Base-by-base conservation (phyloP, 495 filamentous ascomycete species). In the Penicillium pulvis region DNA sequence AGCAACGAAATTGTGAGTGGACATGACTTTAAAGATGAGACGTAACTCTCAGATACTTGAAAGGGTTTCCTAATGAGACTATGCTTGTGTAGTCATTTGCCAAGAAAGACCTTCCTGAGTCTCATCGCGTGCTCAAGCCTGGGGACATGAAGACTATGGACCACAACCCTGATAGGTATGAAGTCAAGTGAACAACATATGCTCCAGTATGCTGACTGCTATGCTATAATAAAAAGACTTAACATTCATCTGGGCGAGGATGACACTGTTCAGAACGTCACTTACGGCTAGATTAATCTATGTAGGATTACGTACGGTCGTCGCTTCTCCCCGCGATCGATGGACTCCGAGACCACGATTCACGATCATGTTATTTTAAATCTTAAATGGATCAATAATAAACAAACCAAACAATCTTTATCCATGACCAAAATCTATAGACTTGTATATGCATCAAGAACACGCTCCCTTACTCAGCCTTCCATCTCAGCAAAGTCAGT, bases 241-340 rank as follows among this genome's bases (percentile, higher is more conserved):
- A 93, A 92, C 60, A 76, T 93, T 30, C 86, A 92, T 66, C 68
- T 92, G 24, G 83, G 81, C 47, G 83, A 89, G 14, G 83, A 91
- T 55, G 90, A 87, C 7, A 90, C 83, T 2, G 87, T 93, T n/a
- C 81, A 75, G 53, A 81, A 93, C 67, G 88, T 92, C 46, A 76
- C 75, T 42, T 80, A 73, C 61, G 76, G 74, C 48, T 79, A 69
- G 26, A 55, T 42, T 43, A 16, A 16, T 23, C 1, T 48, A 6
- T 2, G 26, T 11, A 3, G n/a, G n/a, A n/a, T n/a, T n/a, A n/a
- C n/a, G n/a, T n/a, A n/a, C n/a, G n/a, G n/a, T n/a, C n/a, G n/a
- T n/a, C n/a, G n/a, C n/a, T n/a, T n/a, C n/a, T n/a, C n/a, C n/a
- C n/a, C n/a, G n/a, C n/a, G n/a, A n/a, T n/a, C n/a, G n/a, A 10